These are phyloP conservation scores for Quercus tomentella DNA, from an alignment of 331 rosid genomes.

Conservation along the genomic window DNA sequence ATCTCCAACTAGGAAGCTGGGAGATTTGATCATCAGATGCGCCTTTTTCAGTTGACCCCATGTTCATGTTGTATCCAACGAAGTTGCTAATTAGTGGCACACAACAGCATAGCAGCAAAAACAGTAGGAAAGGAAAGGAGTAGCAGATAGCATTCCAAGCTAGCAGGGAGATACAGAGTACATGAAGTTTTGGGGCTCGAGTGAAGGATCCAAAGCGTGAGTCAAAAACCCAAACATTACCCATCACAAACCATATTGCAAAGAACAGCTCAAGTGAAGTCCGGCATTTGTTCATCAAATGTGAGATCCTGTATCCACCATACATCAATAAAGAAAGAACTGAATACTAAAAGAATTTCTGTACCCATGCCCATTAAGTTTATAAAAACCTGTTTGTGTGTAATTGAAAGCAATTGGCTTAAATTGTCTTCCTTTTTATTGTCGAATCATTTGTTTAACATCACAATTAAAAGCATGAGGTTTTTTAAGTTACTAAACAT, in stretches of 20 bases:
- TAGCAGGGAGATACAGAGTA: constrained; percentile 71
- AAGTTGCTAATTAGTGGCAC: constrained; percentile 73
- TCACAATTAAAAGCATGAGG: neutral
- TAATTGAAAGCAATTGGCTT: neutral
- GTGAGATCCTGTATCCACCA: constrained; percentile 52
- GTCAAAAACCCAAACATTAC: constrained; percentile 91
- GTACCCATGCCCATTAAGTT: neutral
- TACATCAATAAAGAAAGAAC: too few relatives aligned
- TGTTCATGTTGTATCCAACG: constrained; percentile 92
- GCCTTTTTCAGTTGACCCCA: constrained; percentile 64
- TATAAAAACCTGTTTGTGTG: neutral
- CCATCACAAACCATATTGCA: constrained; percentile 98
- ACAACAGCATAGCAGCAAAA: constrained; percentile 78
- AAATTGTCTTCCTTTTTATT: neutral
- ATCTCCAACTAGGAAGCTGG: constrained; percentile 72
- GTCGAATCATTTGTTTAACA: neutral
- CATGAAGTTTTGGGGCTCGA: constrained; percentile 78
- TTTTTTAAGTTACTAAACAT: neutral
- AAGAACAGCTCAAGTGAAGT: constrained; percentile 90
- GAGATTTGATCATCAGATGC: constrained; percentile 89
- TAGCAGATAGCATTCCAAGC: constrained; percentile 93
- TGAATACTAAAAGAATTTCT: too few relatives aligned
- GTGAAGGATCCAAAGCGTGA: constrained; percentile 74
- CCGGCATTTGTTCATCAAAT: constrained; percentile 74
- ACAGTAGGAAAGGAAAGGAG: constrained; percentile 92